phyloP scores from a whole-genome alignment of 78 protist genomes.

The Protostelium mycophagum region DNA sequence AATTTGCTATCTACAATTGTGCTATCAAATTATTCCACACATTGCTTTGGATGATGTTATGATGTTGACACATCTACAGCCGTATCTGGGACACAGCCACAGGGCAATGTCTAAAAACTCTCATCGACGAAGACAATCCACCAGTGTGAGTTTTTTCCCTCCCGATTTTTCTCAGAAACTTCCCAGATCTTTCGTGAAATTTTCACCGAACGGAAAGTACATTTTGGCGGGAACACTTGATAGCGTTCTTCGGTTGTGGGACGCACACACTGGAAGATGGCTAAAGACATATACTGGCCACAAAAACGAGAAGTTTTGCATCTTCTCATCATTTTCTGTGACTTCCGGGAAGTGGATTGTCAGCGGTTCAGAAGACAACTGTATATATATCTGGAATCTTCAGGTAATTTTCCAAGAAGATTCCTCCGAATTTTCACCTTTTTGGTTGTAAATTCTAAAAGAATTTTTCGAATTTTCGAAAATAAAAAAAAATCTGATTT shows the following conservation, averaged over 20 bases:
- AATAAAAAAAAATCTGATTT: too few relatives aligned
- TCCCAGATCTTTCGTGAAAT: conserved; percentile 66
- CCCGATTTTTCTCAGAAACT: not conserved
- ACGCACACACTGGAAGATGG: conserved; percentile 60
- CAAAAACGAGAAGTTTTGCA: conserved; percentile 68
- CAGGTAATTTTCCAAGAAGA: not conserved
- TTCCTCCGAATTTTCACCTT: not conserved
- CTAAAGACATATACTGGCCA: conserved; percentile 84
- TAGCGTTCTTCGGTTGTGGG: conserved; percentile 72
- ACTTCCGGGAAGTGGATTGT: conserved; percentile 64
- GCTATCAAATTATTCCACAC: too few relatives aligned
- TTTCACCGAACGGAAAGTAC: conserved; percentile 87
- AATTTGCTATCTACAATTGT: not conserved
- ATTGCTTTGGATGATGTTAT: too few relatives aligned
- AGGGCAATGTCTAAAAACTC: conserved; percentile 81
- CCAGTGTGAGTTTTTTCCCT: conserved; percentile 35
- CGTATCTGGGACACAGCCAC: conserved; percentile 88
- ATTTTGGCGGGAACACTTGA: conserved; percentile 80
- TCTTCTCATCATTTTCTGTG: conserved; percentile 61
- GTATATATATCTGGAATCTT: conserved; percentile 76
- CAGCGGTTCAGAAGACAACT: conserved; percentile 78
- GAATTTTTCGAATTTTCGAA: not conserved
- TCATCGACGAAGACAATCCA: conserved; percentile 70
- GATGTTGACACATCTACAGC: conserved; percentile 27
- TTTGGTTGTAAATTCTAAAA: too few relatives aligned